Evolutionary conservation across 768 basidiomycete genomes (phyloP), one percentile per base, ranked within the genome.

Genomic region (Fomitopsis pulvina): DNA sequence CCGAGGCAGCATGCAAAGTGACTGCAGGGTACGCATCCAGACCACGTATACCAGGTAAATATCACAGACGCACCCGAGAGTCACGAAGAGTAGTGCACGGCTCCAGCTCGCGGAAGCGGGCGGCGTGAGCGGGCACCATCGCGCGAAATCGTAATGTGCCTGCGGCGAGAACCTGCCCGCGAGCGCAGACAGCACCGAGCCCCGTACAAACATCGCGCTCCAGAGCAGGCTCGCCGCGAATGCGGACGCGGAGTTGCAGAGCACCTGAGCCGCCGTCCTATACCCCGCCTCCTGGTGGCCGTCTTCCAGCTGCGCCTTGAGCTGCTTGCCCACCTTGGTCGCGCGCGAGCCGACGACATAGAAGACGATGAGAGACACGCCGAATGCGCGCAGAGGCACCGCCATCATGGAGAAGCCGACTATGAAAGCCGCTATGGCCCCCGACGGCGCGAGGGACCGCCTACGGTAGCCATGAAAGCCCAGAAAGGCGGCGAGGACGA

Each of bases 1-100:
- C 90, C 93, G 8, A 93, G 73, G 62, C 87, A 92, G 65, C 88
- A 92, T 2, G 84, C 83, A 64, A 92, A 90, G 62, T 94, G 92
- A 3, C 90, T 92, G 60, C 3, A 7, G 21, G 1, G 12, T 22
- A n/a, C 6, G 9, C 11, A 11, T 3, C 26, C 22, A 39, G 37
- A 22, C 14, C 4, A 6, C 30, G 41, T 5, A 20, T 22, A 29
- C n/a, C 12, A 14, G 26, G 11, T 28, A 27, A 21, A 40, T 11
- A 7, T n/a, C 43, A 14, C 24, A 11, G 30, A 60, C 75, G 58
- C 52, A 88, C 80, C 91, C 90, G 0, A 92, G 63, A 0, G 77
- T 74, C 11, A 70, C 77, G 52, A 87, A 79, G 0, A 91, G 61
- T 47, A 92, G 67, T 1, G 68, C 66, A 5, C 85, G 77, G 58